These are phyloP conservation scores for Phaeomoniella chlamydospora DNA, from an alignment of 2,329 filamentous ascomycete genomes.

Conservation along the genomic window DNA sequence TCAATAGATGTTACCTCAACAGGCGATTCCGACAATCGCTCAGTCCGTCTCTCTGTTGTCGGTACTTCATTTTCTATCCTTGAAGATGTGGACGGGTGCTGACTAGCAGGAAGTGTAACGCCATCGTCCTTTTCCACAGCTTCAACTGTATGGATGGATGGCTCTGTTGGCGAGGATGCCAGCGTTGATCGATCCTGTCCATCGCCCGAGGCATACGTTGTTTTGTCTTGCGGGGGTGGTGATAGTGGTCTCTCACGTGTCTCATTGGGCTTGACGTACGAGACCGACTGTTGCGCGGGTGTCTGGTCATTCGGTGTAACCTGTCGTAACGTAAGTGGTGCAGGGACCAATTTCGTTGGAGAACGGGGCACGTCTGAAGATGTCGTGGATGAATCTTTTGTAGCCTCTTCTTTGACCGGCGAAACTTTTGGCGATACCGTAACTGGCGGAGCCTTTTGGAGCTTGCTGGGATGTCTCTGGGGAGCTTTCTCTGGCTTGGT, in stretches of 20 bases:
- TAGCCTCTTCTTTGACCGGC: constrained; percentile 21
- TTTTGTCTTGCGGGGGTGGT: not conserved
- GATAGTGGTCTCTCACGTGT: not conserved
- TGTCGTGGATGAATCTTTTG: constrained; percentile 26
- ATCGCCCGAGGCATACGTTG: not conserved
- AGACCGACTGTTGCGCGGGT: not conserved
- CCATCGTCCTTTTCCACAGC: constrained; percentile 7
- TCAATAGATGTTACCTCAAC: constrained; percentile 48
- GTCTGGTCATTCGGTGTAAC: constrained; percentile 11
- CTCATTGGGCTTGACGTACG: not conserved
- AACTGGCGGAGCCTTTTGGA: constrained; percentile 50
- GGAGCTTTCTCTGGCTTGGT: constrained; percentile 19
- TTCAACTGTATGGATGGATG: not conserved
- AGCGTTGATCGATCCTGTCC: not conserved
- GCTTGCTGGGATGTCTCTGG: constrained; percentile 49
- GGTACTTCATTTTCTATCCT: constrained; percentile 7
- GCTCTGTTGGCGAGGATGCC: not conserved
- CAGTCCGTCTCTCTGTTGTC: constrained; percentile 13
- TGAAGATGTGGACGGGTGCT: not conserved
- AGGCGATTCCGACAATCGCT: constrained; percentile 53
- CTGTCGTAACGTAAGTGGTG: constrained; percentile 21
- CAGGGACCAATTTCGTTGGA: constrained; percentile 10
- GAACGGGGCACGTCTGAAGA: constrained; percentile 12
- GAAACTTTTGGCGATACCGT: constrained; percentile 15
- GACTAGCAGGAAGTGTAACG: constrained; percentile 4